A percentile compares a stretch with the other conserved stretches of the same genome.
phyloP scores from a whole-genome alignment of 2,329 filamentous ascomycete genomes.

The Colletotrichum sp. region DNA sequence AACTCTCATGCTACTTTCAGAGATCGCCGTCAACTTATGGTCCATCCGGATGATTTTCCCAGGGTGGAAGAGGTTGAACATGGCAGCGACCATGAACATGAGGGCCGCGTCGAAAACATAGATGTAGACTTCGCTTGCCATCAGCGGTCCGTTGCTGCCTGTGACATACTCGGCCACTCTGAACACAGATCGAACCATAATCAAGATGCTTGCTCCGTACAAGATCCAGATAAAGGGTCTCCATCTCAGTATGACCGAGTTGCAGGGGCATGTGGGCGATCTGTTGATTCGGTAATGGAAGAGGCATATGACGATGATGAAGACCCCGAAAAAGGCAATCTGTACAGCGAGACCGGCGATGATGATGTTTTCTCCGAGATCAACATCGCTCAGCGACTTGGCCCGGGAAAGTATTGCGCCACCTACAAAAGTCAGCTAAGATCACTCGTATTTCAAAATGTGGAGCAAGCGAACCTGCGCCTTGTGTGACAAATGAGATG shows the following conservation, averaged over 20 bases:
- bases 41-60: neutral
- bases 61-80: neutral
- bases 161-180: constrained; percentile 51
- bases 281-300: constrained; percentile 41
- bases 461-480: too few relatives aligned
- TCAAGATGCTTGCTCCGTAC: constrained; percentile 37
- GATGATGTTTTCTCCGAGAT: constrained; percentile 48
- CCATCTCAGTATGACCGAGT: constrained; percentile 25
- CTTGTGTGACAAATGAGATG: too few relatives aligned
- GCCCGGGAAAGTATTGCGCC: constrained; percentile 26
- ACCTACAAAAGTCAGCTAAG: constrained; percentile 44
- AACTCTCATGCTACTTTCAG: neutral
- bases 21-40: neutral
- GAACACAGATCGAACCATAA: constrained; percentile 49
- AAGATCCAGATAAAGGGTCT: constrained; percentile 31
- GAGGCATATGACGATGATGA: constrained; percentile 46
- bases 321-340: constrained; percentile 57
- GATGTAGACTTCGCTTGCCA: constrained; percentile 42
- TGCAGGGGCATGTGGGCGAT: constrained; percentile 18
- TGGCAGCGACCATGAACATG: constrained; percentile 43
- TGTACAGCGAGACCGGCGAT: constrained; percentile 57
- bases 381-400: neutral
- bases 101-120: constrained; percentile 46
- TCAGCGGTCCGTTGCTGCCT: constrained; percentile 41
- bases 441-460: accelerated